A percentile compares a stretch with the other conserved stretches of the same genome.
These are phyloP conservation scores for Stemphylium vesicarium DNA, from an alignment of 2,329 filamentous ascomycete genomes.

Conservation along the genomic window DNA sequence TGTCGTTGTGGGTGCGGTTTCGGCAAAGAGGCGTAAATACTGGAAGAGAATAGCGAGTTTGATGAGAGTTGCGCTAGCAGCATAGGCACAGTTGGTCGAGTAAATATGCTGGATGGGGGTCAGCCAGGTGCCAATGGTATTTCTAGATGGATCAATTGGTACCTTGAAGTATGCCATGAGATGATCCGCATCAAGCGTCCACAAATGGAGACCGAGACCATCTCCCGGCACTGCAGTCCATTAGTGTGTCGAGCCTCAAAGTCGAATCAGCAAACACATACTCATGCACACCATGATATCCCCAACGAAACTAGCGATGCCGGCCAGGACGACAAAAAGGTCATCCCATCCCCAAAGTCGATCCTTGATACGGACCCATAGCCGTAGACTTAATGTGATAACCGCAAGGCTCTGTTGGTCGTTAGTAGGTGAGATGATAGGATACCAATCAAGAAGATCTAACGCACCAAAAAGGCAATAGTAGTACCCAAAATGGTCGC, in stretches of 20 bases:
- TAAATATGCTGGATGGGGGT: constrained; percentile 36
- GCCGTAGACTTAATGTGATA: constrained; percentile 35
- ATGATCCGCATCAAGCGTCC: constrained; percentile 24
- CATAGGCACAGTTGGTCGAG: constrained; percentile 39
- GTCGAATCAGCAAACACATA: constrained; percentile 21
- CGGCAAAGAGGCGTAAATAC: constrained; percentile 46
- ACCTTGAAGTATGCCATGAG: constrained; percentile 41
- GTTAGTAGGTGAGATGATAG: constrained; percentile 6
- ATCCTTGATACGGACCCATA: constrained; percentile 40
- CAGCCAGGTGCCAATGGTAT: not conserved
- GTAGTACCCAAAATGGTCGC: constrained; percentile 38
- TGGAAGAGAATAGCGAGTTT: constrained; percentile 49
- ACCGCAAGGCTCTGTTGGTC: constrained; percentile 29
- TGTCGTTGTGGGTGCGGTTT: constrained; percentile 19
- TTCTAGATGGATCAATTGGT: not conserved
- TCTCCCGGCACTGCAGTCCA: constrained; percentile 34
- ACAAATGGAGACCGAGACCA: constrained; percentile 45
- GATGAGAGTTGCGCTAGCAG: constrained; percentile 42
- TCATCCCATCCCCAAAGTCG: constrained; percentile 47
- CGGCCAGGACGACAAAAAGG: constrained; percentile 40
- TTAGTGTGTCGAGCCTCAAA: constrained; percentile 2
- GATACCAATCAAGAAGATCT: not conserved
- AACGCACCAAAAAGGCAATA: constrained; percentile 41
- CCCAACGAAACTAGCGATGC: constrained; percentile 30
- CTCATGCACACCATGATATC: constrained; percentile 40